Evolutionary conservation across 1,284 basidiomycete genomes (phyloP).

Genomic region (Ustilago crameri): DNA sequence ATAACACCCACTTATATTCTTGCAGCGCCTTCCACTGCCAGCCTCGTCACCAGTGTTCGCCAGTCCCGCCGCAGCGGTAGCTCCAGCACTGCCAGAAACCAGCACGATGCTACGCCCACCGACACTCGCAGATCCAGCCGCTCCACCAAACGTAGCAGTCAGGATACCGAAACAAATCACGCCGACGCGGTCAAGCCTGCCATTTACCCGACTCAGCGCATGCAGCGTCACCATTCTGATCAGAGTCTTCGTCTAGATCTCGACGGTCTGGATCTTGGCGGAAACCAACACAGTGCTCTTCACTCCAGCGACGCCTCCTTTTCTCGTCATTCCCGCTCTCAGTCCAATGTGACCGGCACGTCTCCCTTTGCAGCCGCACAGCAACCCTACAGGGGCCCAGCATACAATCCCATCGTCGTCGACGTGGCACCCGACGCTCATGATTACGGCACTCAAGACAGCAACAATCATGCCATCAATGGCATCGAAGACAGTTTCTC

Average conservation of each 20-base stretch:
- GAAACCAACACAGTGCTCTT: constrained; percentile 9
- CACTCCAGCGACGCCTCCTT: constrained; percentile 1
- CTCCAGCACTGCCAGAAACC: constrained; percentile 8
- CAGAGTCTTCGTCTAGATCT: constrained; percentile 53
- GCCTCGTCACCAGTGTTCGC: background rate
- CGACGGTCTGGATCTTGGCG: constrained; percentile 59
- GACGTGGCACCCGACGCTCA: constrained; percentile 9
- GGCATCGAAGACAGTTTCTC: constrained; percentile 54
- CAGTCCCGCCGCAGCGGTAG: constrained; percentile 6
- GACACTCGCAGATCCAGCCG: background rate
- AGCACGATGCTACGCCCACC: background rate
- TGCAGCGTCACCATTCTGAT: constrained; percentile 12
- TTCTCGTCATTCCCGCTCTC: constrained; percentile 21
- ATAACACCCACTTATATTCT: constrained; percentile 9
- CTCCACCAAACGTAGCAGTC: background rate
- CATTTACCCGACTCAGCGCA: background rate
- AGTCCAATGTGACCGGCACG: constrained; percentile 18
- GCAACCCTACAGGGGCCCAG: background rate
- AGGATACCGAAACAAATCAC: background rate
- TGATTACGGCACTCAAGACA: constrained; percentile 1
- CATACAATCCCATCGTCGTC: constrained; percentile 8
- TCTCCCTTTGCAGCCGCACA: background rate
- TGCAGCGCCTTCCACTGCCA: constrained; percentile 1
- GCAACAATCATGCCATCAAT: constrained; percentile 6
- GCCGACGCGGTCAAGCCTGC: background rate